Evolutionary conservation across 768 basidiomycete genomes (phyloP).

Genomic region (Boletus huronensis): DNA sequence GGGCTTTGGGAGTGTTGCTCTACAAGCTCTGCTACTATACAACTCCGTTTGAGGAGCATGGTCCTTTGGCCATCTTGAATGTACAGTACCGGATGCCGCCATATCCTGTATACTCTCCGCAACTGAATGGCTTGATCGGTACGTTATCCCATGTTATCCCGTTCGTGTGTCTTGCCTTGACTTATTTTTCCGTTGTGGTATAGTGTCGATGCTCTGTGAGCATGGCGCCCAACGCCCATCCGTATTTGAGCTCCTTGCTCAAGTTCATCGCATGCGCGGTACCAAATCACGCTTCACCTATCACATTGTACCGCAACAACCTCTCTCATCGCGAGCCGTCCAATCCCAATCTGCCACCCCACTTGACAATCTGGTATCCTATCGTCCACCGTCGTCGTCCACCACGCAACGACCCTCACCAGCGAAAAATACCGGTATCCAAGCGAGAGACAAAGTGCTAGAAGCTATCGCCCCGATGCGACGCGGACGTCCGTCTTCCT

Average conservation of each 20-base stretch:
- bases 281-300: constrained; percentile 81
- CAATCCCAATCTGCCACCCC: constrained; percentile 27
- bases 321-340: constrained; percentile 42
- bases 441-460: constrained; percentile 72
- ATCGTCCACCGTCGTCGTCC: constrained; percentile 27
- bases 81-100: constrained; percentile 92
- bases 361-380: constrained; percentile 40
- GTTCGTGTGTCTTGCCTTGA: constrained; percentile 3
- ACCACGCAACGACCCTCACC: constrained; percentile 14
- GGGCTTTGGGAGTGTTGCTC: constrained; percentile 94
- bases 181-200: constrained; percentile 8
- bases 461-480: constrained; percentile 81
- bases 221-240: constrained; percentile 82
- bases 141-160: constrained; percentile 32
- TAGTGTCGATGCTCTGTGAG: constrained; percentile 91
- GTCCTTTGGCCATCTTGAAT: constrained; percentile 92
- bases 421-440: constrained; percentile 49
- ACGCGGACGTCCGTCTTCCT: constrained; percentile 54
- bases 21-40: constrained; percentile 99
- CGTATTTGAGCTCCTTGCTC: constrained; percentile 80
- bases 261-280: constrained; percentile 83
- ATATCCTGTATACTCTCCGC: constrained; percentile 80
- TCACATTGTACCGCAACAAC: constrained; percentile 45
- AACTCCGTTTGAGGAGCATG: constrained; percentile 98
- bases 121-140: constrained; percentile 85